phyloP scores from a whole-genome alignment of 139 green algal genomes.

The Microglena sp. region DNA sequence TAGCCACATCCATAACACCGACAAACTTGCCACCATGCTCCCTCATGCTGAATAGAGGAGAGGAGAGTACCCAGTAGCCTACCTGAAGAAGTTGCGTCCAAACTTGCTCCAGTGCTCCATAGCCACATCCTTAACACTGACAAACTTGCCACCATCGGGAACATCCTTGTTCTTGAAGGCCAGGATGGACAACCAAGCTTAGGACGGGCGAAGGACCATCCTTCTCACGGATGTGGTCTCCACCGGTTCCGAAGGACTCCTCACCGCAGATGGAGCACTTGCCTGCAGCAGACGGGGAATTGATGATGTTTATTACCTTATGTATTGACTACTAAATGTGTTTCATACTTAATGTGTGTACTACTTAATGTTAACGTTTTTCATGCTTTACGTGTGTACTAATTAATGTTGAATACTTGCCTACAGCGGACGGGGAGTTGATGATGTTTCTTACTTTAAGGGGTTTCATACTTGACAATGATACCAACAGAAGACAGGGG shows the following conservation, averaged over 20 bases:
- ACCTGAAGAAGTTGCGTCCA: conserved; percentile 94
- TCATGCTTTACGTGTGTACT: no score
- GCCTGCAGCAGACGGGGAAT: conserved; percentile 31
- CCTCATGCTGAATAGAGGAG: no score
- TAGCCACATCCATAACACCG: conserved; percentile 80
- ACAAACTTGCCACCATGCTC: conserved; percentile 73
- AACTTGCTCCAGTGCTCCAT: conserved; percentile 90
- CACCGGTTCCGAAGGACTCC: conserved; percentile 95
- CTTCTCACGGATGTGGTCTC: conserved; percentile 97
- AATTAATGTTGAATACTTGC: no score
- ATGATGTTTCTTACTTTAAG: no score
- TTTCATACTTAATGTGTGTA: no score
- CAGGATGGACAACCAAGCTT: conserved; percentile 80
- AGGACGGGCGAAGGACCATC: conserved; percentile 96
- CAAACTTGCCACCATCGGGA: conserved; percentile 59
- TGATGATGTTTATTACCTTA: no score
- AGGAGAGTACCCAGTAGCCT: no score
- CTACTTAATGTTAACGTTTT: no score
- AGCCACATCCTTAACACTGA: conserved; percentile 86
- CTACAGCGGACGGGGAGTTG: no score
- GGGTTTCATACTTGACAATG: no score
- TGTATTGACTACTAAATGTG: no score
- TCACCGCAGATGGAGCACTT: conserved; percentile 93
- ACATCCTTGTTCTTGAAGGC: conserved; percentile 80
- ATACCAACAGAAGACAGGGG: no score